Evolutionary conservation across 768 basidiomycete species (phyloP).

Genomic region (Serpula lacrymans): DNA sequence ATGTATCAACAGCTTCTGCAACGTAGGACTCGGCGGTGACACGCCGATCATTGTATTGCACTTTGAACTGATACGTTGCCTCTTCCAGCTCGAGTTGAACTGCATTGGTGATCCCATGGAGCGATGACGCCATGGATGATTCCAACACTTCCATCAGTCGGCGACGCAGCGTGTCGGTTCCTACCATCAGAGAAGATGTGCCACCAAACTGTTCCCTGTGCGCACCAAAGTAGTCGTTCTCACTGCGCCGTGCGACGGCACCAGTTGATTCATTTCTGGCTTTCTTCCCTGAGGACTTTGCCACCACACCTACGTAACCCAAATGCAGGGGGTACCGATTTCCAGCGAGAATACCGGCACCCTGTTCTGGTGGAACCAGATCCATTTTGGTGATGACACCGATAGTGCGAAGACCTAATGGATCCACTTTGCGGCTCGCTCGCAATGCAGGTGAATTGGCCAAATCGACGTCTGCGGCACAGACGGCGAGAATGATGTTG

Average conservation of each 20-base stretch:
- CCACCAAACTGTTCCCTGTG: constrained; percentile 61
- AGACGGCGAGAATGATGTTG: constrained; percentile 99
- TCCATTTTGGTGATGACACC: constrained; percentile 99
- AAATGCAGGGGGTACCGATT: constrained; percentile 96
- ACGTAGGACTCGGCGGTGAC: constrained; percentile 96
- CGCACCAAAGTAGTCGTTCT: constrained; percentile 64
- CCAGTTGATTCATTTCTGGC: constrained; percentile 46
- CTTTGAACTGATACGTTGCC: constrained; percentile 98
- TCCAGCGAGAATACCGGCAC: constrained; percentile 75
- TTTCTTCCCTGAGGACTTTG: constrained; percentile 68
- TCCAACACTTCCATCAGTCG: constrained; percentile 97
- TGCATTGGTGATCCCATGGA: constrained; percentile 95
- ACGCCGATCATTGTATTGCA: constrained; percentile 93
- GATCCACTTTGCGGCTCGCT: constrained; percentile 92
- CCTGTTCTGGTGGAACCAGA: constrained; percentile 81
- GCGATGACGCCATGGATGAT: constrained; percentile 93
- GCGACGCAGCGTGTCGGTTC: constrained; percentile 84
- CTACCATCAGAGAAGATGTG: constrained; percentile 75
- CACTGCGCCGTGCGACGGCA: constrained; percentile 50
- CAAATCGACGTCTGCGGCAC: constrained; percentile 96
- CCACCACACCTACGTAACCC: constrained; percentile 95
- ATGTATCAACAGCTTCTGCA: constrained; percentile 91
- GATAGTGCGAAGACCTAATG: constrained; percentile 91
- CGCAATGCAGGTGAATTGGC: constrained; percentile 96
- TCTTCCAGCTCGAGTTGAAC: constrained; percentile 98